Evolutionary conservation across 129 eudicot genomes (phyloP).

Genomic region (Centrapalus pauciflorus): DNA sequence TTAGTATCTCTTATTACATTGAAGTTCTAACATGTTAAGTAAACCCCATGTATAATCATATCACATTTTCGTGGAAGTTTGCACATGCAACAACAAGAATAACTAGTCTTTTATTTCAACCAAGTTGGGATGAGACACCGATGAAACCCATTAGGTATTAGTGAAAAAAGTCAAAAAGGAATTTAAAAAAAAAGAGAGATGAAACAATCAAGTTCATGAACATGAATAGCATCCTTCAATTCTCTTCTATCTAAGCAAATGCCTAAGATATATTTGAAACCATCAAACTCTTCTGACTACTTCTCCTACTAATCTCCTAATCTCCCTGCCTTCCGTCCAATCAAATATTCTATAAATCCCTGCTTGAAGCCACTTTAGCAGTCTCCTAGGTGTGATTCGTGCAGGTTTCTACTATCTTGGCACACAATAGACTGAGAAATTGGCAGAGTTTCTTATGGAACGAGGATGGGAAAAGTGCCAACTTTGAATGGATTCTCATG

Average conservation of each 20-base stretch:
- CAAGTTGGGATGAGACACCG: neutral
- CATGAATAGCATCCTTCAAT: neutral
- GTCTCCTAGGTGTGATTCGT: neutral
- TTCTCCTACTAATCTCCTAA: neutral
- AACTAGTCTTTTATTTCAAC: neutral
- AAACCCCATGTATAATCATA: neutral
- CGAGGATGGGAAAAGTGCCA: too few relatives aligned
- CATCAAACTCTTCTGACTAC: neutral
- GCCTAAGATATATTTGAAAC: neutral
- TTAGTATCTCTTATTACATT: conserved; percentile 1
- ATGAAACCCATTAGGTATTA: neutral
- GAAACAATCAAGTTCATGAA: neutral
- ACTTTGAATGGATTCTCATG: too few relatives aligned
- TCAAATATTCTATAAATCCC: neutral
- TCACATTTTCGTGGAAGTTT: neutral
- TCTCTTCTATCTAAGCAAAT: neutral
- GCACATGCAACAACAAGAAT: neutral
- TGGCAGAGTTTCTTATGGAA: too few relatives aligned
- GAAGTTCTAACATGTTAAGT: neutral
- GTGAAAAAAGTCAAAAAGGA: too few relatives aligned
- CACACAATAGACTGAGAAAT: too few relatives aligned
- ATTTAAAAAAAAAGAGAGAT: neutral
- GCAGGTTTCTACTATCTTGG: too few relatives aligned
- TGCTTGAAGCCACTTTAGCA: neutral
- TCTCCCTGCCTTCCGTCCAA: neutral